A percentile compares a stretch with the other conserved stretches of the same genome.
Evolutionary conservation across 345 rosid genomes (phyloP).

Genomic region (Gossypium stocksii): DNA sequence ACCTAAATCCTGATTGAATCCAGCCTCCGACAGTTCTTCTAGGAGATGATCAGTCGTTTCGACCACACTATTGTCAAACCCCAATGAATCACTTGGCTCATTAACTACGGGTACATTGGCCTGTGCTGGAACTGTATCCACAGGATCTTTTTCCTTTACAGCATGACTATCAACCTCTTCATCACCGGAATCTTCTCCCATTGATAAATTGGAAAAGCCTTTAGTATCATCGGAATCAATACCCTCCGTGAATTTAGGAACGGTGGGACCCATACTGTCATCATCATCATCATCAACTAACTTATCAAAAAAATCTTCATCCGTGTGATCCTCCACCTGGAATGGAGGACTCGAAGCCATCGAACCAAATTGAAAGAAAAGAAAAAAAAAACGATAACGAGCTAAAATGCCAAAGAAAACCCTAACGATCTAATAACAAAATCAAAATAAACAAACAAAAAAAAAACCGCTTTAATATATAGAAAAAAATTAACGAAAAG

Average conservation of each 20-base stretch:
- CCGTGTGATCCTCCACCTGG: slow-evolving; percentile 92
- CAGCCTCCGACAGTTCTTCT: slow-evolving; percentile 29
- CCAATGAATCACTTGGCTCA: slow-evolving; percentile 21
- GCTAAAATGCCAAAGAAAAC: not conserved
- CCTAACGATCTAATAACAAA: slow-evolving; percentile 13
- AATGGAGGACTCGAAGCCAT: slow-evolving; percentile 89
- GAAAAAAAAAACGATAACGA: slow-evolving; percentile 13
- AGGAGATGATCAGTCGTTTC: slow-evolving; percentile 19
- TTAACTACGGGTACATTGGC: not conserved
- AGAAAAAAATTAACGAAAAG: slow-evolving; percentile 12
- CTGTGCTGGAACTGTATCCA: slow-evolving; percentile 11
- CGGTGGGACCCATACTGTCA: slow-evolving; percentile 23
- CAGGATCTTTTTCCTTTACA: slow-evolving; percentile 21
- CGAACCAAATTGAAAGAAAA: slow-evolving; percentile 12
- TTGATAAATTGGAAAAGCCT: slow-evolving; percentile 54
- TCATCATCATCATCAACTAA: slow-evolving; percentile 59
- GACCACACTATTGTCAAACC: slow-evolving; percentile 17
- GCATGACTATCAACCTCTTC: slow-evolving; percentile 30
- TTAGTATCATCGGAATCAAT: slow-evolving; percentile 52
- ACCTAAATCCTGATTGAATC: slow-evolving; percentile 19
- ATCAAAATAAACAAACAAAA: not conserved
- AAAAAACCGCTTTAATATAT: not conserved
- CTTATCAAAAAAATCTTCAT: slow-evolving; percentile 93
- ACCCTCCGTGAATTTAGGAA: slow-evolving; percentile 29
- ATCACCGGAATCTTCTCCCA: slow-evolving; percentile 33